Evolutionary conservation across 2,329 filamentous ascomycete species (phyloP).

Genomic region (Botrytis aclada): DNA sequence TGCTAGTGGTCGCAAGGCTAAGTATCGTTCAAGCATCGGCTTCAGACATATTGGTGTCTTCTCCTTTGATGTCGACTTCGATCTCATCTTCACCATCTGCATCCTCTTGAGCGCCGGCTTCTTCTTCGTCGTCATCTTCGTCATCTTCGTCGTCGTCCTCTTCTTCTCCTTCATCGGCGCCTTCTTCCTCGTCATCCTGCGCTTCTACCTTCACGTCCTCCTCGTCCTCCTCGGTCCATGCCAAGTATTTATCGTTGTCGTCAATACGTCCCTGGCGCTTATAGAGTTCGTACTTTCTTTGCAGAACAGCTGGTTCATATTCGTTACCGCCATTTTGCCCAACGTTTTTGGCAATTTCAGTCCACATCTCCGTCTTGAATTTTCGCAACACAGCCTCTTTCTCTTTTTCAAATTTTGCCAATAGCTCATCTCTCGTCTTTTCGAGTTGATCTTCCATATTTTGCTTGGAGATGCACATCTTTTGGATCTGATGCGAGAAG

Average conservation of each 20-base stretch:
- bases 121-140: background rate
- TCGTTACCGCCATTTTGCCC: background rate
- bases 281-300: background rate
- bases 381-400: background rate
- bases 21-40: background rate
- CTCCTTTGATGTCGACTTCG: background rate
- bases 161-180: background rate
- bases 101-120: background rate
- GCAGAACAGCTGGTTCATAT: background rate
- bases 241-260: background rate
- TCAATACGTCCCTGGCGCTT: background rate
- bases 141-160: background rate
- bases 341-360: background rate
- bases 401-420: background rate
- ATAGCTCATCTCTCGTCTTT: background rate
- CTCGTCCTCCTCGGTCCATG: background rate
- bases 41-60: background rate
- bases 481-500: background rate
- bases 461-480: constrained; percentile 6
- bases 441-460: background rate
- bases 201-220: background rate
- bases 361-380: background rate
- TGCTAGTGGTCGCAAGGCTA: background rate
- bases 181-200: background rate
- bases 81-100: background rate